Evolutionary conservation across 2,329 filamentous ascomycete genomes (phyloP).

Genomic region (Ceratocystis ficicola): DNA sequence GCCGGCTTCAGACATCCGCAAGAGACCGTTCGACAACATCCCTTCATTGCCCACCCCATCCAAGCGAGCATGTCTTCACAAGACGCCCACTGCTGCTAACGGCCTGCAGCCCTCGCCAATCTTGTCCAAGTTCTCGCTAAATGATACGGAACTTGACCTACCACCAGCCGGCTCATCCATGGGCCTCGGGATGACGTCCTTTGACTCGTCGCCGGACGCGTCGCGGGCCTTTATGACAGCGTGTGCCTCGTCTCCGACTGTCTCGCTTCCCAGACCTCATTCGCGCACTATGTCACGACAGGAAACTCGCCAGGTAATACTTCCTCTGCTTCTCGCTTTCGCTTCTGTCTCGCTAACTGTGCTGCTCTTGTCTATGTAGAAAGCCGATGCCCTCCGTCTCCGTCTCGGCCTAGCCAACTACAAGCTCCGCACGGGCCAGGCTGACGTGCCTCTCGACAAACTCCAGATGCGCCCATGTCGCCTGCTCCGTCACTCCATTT

Average conservation of each 20-base stretch:
- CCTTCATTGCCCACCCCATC: constrained; percentile 14
- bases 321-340: neutral
- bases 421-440: constrained; percentile 63
- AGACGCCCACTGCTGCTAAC: neutral
- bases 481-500: constrained; percentile 50
- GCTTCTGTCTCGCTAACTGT: constrained; percentile 13
- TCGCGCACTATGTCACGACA: constrained; percentile 16
- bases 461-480: constrained; percentile 43
- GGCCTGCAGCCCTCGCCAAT: constrained; percentile 18
- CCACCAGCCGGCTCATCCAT: neutral
- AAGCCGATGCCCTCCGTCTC: constrained; percentile 53
- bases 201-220: constrained; percentile 20
- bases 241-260: constrained; percentile 17
- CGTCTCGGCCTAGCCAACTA: constrained; percentile 61
- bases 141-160: constrained; percentile 1
- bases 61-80: constrained; percentile 6
- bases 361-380: constrained; percentile 31
- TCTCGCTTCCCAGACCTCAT: neutral
- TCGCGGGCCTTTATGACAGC: constrained; percentile 18
- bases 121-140: constrained; percentile 14
- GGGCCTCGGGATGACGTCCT: constrained; percentile 12
- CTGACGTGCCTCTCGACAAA: constrained; percentile 49
- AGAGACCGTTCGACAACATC: constrained; percentile 14
- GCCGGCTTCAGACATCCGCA: constrained; percentile 12
- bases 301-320: constrained; percentile 31